Evolutionary conservation across 768 basidiomycete genomes (phyloP).

Genomic region (Pluteus cervinus): DNA sequence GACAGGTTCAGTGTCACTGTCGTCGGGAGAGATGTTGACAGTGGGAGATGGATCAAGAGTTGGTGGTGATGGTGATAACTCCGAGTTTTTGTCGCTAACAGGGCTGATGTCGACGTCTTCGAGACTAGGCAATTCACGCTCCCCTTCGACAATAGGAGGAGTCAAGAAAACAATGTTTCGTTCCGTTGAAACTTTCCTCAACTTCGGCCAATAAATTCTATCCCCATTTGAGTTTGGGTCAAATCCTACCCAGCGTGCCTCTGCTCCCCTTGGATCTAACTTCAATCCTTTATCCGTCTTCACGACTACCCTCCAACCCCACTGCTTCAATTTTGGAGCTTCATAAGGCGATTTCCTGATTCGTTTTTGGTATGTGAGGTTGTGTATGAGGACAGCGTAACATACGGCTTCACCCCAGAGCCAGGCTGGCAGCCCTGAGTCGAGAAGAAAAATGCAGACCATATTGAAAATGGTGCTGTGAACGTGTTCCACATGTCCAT

Average conservation of each 20-base stretch:
- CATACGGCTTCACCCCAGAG: slow-evolving; percentile 26
- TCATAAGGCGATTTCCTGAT: slow-evolving; percentile 13
- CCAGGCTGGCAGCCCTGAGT: slow-evolving; percentile 16
- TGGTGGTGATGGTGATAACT: too few species aligned
- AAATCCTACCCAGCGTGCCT: slow-evolving; percentile 22
- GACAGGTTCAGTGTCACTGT: too few species aligned
- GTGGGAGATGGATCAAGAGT: too few species aligned
- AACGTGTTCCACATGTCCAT: slow-evolving; percentile 27
- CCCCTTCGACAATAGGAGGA: too few species aligned
- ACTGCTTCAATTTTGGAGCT: slow-evolving; percentile 13
- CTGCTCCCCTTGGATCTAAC: slow-evolving; percentile 11
- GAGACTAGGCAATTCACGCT: too few species aligned
- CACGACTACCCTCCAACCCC: slow-evolving; percentile 19
- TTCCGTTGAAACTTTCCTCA: slow-evolving; percentile 17
- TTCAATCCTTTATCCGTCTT: slow-evolving; percentile 13
- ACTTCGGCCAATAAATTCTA: slow-evolving; percentile 23
- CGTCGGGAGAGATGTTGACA: too few species aligned
- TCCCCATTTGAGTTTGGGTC: slow-evolving; percentile 17
- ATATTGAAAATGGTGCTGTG: slow-evolving; percentile 23
- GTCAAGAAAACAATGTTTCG: slow-evolving; percentile 20
- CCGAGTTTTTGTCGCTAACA: too few species aligned
- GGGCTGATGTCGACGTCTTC: too few species aligned
- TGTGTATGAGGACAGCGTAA: slow-evolving; percentile 22
- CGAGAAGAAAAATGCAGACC: slow-evolving; percentile 19
- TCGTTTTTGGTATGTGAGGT: slow-evolving; percentile 15